Evolutionary conservation across 805 yeast species (phyloP).

Genomic region (Cyberlindnera euphorbiae): DNA sequence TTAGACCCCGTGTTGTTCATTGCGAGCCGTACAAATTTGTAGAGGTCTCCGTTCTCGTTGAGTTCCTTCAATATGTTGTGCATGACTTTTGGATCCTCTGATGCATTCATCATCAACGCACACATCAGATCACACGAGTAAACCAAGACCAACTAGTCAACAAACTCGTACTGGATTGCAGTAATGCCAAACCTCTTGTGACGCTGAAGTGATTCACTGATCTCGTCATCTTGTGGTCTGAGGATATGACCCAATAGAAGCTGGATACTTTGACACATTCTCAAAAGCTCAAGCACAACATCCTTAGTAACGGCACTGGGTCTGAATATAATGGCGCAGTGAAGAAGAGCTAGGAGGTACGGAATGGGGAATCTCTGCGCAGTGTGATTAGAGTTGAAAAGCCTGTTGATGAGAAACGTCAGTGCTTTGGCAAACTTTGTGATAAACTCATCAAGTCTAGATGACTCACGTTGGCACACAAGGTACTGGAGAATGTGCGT

Average conservation of each 20-base stretch:
- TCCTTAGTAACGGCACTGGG: constrained; percentile 51
- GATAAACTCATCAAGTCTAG: constrained; percentile 47
- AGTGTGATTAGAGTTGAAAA: constrained; percentile 19
- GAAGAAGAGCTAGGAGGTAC: constrained; percentile 52
- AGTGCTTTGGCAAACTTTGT: constrained; percentile 32
- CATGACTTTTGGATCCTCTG: constrained; percentile 10
- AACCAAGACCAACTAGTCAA: constrained; percentile 47
- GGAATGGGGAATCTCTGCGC: constrained; percentile 40
- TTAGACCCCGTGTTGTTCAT: constrained; percentile 45
- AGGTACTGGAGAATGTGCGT: constrained; percentile 37
- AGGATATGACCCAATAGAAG: constrained; percentile 5
- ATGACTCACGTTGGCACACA: constrained; percentile 35
- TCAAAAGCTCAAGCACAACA: constrained; percentile 27
- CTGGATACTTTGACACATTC: neutral
- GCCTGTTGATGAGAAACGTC: neutral
- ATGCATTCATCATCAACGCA: constrained; percentile 27
- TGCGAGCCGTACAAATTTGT: constrained; percentile 32
- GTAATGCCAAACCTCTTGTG: constrained; percentile 22
- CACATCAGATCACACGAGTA: constrained; percentile 57
- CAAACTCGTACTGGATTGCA: constrained; percentile 40
- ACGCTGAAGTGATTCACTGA: constrained; percentile 20
- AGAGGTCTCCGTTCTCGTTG: constrained; percentile 19
- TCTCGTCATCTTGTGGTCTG: constrained; percentile 22
- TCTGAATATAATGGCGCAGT: constrained; percentile 51
- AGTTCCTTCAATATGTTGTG: constrained; percentile 3